phyloP scores from a whole-genome alignment of 495 filamentous ascomycete species.

The Penicillium chermesinum region DNA sequence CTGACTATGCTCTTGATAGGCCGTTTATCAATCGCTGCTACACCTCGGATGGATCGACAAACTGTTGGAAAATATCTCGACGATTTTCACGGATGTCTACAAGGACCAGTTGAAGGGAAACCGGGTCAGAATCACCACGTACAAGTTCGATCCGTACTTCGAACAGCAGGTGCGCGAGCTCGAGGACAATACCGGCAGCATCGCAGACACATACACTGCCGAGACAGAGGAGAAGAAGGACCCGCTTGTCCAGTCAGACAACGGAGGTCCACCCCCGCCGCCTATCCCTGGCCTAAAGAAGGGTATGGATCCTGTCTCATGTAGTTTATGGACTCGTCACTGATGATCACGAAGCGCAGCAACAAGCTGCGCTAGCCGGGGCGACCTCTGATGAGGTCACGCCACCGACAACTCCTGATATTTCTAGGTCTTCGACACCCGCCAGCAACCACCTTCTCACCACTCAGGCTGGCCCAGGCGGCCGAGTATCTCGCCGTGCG shows the following conservation, averaged over 20 bases:
- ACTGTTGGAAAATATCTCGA: conserved; percentile 87
- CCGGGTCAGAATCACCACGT: conserved; percentile 68
- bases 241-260: conserved; percentile 41
- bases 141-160: conserved; percentile 86
- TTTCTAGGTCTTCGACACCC: conserved; percentile 75
- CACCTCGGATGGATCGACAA: conserved; percentile 97
- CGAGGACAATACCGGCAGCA: conserved; percentile 51
- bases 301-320: conserved; percentile 28
- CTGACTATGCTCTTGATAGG: conserved; percentile 49
- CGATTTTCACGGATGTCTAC: conserved; percentile 84
- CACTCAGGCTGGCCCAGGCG: conserved; percentile 64
- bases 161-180: conserved; percentile 86
- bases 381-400: conserved; percentile 50
- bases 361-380: conserved; percentile 42
- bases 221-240: conserved; percentile 38
- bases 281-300: conserved; percentile 52
- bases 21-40: conserved; percentile 91
- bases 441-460: conserved; percentile 59
- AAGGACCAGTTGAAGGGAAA: conserved; percentile 78
- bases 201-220: conserved; percentile 25
- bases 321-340: conserved; percentile 21
- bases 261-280: conserved; percentile 50
- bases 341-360: conserved; percentile 37
- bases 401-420: conserved; percentile 65
- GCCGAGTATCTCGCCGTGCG: conserved; percentile 72